Percentiles rank a stretch among this genome's conserved stretches.
Evolutionary conservation across 768 basidiomycete genomes (phyloP).

Genomic region (Xanthoconium purpureum): DNA sequence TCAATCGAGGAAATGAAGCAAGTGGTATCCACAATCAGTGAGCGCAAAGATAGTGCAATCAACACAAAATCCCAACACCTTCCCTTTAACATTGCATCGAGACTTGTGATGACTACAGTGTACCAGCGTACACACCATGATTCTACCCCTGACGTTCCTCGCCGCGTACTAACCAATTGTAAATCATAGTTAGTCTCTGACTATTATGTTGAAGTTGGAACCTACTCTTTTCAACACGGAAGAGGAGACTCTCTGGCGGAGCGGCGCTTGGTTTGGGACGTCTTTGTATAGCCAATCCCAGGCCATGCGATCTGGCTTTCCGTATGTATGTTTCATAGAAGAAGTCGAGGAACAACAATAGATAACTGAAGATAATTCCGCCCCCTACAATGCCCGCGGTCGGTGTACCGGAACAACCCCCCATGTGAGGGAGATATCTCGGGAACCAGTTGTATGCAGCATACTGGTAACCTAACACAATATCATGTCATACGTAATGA

Average conservation of each 20-base stretch:
- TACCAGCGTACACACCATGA: background rate
- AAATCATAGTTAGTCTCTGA: background rate
- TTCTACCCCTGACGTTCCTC: background rate
- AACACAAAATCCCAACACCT: background rate
- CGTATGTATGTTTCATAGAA: conserved; percentile 17
- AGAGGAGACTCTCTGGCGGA: conserved; percentile 5
- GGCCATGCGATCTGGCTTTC: background rate
- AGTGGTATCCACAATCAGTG: no score
- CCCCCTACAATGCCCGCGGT: conserved; percentile 11
- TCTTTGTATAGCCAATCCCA: background rate
- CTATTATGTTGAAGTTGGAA: background rate
- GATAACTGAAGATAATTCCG: conserved; percentile 17
- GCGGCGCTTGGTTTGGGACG: background rate
- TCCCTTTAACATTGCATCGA: background rate
- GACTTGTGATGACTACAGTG: background rate
- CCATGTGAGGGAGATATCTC: conserved; percentile 13
- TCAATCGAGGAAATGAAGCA: no score
- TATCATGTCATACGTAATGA: background rate
- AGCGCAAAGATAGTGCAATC: no score
- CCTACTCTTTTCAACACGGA: conserved; percentile 12
- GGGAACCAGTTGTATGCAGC: conserved; percentile 20
- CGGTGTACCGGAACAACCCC: conserved; percentile 15
- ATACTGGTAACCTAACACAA: conserved; percentile 16
- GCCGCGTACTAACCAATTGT: background rate
- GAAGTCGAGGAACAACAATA: conserved; percentile 22